Base-by-base conservation (phyloP, 2,329 filamentous ascomycete genomes). In the Botryotinia calthae region DNA sequence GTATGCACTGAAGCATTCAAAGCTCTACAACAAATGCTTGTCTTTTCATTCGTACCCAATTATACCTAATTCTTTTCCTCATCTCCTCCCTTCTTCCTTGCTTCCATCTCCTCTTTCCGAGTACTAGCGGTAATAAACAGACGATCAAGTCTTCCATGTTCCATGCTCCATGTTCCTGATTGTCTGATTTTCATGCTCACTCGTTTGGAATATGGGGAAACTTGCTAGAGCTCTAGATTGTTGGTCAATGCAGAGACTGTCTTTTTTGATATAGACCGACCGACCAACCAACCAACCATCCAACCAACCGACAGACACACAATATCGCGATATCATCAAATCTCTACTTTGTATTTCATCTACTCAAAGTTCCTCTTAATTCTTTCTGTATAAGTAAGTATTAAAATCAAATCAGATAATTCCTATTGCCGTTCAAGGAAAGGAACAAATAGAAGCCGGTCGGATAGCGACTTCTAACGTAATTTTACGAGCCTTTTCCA, bases 221-320 rank as follows among this genome's bases (percentile, higher is more conserved):
- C n/a, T n/a, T 62, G 14, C 9, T 12, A 48, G 44, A 64, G 42
- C 28, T 48, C 63, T 48, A 65, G 63, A 65, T 37, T 37, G 63
- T 48, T 65, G 63, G 28, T 37, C 44, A 48, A 65, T 65, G 63
- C 42, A 65, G 63, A 37, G 44, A 65, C 48, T 22, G 28, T 34
- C 44, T 20, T 59, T 59, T 25, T 37, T 59, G 37, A 54, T 54
- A 48, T 25, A 14, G 4, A 51, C 46, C 25, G 46, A n/a, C 40
- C 14, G 40, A 9, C 40, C 10, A 1, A 48, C 46, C 22, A 20
- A 25, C 37, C 10, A 6, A n/a, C n/a, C n/a, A n/a, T n/a, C 40
- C 14, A 12, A 9, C 40, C 10, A 1, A 14, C 40, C 5, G 40
- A 14, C 40, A 42, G 40, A 16, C 9, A 25, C 9, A 25, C 9